Evolutionary conservation across 352 stramenopile species (phyloP).

Genomic region (Nothophytophthora sp.): DNA sequence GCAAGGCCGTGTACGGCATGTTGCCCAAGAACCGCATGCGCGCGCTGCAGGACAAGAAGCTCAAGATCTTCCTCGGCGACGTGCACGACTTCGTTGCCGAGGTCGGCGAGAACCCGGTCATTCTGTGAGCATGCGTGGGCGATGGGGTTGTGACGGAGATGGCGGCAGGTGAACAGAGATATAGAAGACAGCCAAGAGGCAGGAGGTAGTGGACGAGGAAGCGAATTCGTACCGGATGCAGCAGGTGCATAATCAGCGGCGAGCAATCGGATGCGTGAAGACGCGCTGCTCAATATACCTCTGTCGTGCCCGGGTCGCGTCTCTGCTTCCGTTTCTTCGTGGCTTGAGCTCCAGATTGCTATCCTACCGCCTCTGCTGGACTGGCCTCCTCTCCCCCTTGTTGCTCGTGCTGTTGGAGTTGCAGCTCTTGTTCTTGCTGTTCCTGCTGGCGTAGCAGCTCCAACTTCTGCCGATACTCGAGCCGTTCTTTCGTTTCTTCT

Average conservation of each 20-base stretch:
- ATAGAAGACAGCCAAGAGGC: constrained; percentile 13
- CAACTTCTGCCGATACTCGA: not conserved
- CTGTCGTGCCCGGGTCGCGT: constrained; percentile 5
- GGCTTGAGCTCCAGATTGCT: not conserved
- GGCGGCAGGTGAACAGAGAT: constrained; percentile 5
- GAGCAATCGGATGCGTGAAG: not conserved
- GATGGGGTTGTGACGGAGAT: not conserved
- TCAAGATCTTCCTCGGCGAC: constrained; percentile 96
- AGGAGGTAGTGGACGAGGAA: not conserved
- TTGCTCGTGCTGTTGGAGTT: constrained; percentile 9
- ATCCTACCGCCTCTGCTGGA: not conserved
- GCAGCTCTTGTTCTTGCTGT: constrained; percentile 5
- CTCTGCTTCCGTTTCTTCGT: not conserved
- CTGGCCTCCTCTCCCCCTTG: constrained; percentile 3
- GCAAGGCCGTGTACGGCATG: constrained; percentile 98
- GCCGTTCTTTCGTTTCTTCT: constrained; percentile 7
- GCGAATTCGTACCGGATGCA: not conserved
- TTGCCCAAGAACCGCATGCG: constrained; percentile 97
- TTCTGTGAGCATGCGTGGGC: constrained; percentile 46
- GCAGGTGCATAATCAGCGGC: not conserved
- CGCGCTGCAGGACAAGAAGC: constrained; percentile 93
- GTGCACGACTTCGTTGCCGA: constrained; percentile 92
- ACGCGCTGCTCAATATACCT: constrained; percentile 10
- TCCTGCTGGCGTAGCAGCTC: constrained; percentile 2
- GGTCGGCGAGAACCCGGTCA: constrained; percentile 85